Percentiles rank a stretch among this genome's conserved stretches.
Conservation (phyloP, 2,329 filamentous ascomycete genomes). For the Chalaropsis thielavioides region DNA sequence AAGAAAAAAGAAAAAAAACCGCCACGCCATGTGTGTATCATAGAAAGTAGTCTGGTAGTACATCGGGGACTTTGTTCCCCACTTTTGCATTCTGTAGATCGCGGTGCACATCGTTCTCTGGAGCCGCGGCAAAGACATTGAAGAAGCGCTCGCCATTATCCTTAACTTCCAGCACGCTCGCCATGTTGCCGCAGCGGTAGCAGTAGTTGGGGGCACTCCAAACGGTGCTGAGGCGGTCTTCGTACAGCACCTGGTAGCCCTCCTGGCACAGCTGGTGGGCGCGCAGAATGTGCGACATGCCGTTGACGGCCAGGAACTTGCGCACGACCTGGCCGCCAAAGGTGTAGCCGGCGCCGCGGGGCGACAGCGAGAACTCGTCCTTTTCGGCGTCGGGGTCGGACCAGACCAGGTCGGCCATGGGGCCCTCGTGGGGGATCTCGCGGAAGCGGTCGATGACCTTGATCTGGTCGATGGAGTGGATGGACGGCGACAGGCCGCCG, state of each 20-base stretch:
- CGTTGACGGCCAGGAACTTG: constrained; percentile 94
- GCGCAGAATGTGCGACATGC: constrained; percentile 91
- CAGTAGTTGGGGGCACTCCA: constrained; percentile 97
- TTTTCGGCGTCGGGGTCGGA: constrained; percentile 94
- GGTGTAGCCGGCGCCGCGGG: constrained; percentile 87
- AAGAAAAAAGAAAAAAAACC: constrained; percentile 1
- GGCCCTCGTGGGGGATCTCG: constrained; percentile 95
- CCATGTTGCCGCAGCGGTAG: constrained; percentile 92
- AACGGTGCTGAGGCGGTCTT: constrained; percentile 85
- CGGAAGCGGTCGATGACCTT: constrained; percentile 98
- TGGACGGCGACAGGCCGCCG: constrained; percentile 75
- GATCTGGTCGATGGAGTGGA: constrained; percentile 98
- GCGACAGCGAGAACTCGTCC: constrained; percentile 90
- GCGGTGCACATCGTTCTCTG: constrained; percentile 85
- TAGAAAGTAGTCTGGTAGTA: constrained; percentile 59
- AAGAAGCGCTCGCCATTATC: constrained; percentile 88
- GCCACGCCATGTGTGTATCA: constrained; percentile 23
- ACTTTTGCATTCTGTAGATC: constrained; percentile 67
- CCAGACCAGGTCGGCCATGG: constrained; percentile 99
- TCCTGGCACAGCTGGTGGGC: constrained; percentile 99
- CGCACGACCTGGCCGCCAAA: constrained; percentile 96
- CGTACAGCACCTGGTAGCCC: constrained; percentile 92
- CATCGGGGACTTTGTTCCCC: constrained; percentile 48
- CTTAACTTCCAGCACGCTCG: constrained; percentile 89
- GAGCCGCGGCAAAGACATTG: constrained; percentile 94